A percentile compares a stretch with the other conserved stretches of the same genome.
phyloP scores from a whole-genome alignment of 129 eudicot genomes.

The Centaurea solstitialis region DNA sequence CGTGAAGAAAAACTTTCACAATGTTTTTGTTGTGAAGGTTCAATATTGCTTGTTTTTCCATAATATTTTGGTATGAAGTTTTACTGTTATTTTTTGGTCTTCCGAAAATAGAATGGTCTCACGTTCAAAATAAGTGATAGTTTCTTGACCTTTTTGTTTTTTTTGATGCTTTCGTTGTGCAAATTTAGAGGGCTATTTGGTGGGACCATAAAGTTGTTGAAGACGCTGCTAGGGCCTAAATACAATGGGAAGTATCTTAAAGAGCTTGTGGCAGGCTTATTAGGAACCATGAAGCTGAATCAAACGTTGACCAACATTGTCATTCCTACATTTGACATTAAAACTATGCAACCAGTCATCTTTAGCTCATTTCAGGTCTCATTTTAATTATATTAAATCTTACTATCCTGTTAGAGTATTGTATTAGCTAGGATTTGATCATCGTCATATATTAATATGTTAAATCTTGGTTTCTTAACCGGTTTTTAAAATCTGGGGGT shows the following conservation, averaged over 20 bases:
- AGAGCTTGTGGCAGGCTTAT: background rate
- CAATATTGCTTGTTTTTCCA: too few relatives aligned
- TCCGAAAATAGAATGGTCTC: too few relatives aligned
- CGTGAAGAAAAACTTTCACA: too few relatives aligned
- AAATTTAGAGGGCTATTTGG: constrained; percentile 47
- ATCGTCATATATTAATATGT: too few relatives aligned
- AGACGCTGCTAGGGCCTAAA: constrained; percentile 35
- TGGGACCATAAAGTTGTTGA: constrained; percentile 11
- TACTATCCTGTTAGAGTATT: background rate
- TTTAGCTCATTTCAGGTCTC: constrained; percentile 52
- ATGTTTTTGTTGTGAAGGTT: too few relatives aligned
- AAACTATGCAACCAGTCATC: constrained; percentile 47
- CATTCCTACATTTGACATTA: constrained; percentile 58
- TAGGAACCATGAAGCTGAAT: constrained; percentile 35
- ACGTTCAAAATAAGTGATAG: too few relatives aligned
- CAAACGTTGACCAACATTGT: constrained; percentile 56
- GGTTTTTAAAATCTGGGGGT: too few relatives aligned
- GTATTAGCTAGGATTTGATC: background rate
- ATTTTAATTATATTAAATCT: background rate
- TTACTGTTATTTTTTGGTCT: too few relatives aligned
- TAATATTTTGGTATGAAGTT: too few relatives aligned
- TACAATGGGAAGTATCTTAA: constrained; percentile 53
- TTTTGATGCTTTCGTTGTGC: background rate
- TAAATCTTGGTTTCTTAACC: too few relatives aligned
- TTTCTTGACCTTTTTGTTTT: background rate